Evolutionary conservation across 805 yeast genomes (phyloP), one percentile per base, ranked within the genome.

Genomic region (Lipomyces japonicus): DNA sequence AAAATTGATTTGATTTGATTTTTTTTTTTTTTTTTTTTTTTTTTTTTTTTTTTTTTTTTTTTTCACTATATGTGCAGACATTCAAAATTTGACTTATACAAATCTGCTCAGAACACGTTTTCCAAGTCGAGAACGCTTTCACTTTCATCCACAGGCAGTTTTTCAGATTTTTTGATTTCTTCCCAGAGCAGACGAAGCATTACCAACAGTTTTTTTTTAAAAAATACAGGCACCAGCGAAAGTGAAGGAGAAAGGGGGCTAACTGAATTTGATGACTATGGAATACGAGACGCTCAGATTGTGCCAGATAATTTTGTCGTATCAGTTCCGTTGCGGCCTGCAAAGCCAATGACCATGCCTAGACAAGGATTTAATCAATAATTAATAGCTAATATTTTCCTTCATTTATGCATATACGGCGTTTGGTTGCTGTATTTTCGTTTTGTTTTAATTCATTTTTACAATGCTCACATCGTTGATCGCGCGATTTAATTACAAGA

Each of bases 291-390:
- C 31, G 55, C 55, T 1, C 55, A 46, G 48, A 31, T 51, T 12
- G 51, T 51, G 3, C 55, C 55, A 19, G 55, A 51, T 23, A 43
- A 40, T 21, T 51, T 51, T 22, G 55, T 51, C 34, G 55, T 51
- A 14, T 51, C 55, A 3, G 55, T 51, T 12, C 55, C 55, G 35
- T 22, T 51, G 25, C 32, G 39, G 18, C 45, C 46, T 5, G 42
- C 55, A 30, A 28, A 28, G 31, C 31, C 31, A 7, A 28, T 28
- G 31, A 12, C 12, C 12, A 28, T 12, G n/a, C n/a, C n/a, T n/a
- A n/a, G n/a, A n/a, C n/a, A n/a, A n/a, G n/a, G n/a, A n/a, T n/a
- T n/a, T n/a, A n/a, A n/a, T n/a, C n/a, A n/a, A n/a, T n/a, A n/a
- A n/a, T n/a, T 28, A 10, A 28, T 28, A 10, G 32, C 32, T 28